Conservation (phyloP, 495 filamentous ascomycete genomes). For the Penicillium bovifimosum region DNA sequence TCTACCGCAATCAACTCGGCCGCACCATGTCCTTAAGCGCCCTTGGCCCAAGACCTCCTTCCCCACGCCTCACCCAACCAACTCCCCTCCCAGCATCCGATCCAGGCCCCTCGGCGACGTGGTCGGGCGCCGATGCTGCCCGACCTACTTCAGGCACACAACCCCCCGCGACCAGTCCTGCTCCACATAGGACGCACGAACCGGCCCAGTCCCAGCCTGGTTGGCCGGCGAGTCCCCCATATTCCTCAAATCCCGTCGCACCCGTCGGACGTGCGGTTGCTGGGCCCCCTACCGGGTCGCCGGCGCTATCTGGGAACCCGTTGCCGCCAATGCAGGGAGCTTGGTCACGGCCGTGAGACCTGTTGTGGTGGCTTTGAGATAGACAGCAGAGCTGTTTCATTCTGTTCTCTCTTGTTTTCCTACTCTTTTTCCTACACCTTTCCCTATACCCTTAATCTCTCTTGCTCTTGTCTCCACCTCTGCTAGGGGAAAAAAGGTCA, state of each 20-base stretch:
- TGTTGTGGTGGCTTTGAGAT: not conserved
- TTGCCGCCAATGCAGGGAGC: slow-evolving; percentile 21
- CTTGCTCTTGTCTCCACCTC: not conserved
- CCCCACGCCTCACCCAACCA: slow-evolving; percentile 25
- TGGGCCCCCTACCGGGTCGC: slow-evolving; percentile 6
- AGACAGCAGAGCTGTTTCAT: not conserved
- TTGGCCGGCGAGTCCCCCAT: slow-evolving; percentile 21
- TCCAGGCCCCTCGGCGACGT: slow-evolving; percentile 3
- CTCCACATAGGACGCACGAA: slow-evolving; percentile 8
- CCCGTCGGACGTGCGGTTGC: slow-evolving; percentile 5
- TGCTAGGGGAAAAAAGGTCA: slow-evolving; percentile 10
- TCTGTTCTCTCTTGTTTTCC: not conserved
- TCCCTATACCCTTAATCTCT: slow-evolving; percentile 4
- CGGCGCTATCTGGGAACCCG: slow-evolving; percentile 14
- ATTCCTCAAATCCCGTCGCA: slow-evolving; percentile 8
- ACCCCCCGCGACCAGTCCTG: not conserved
- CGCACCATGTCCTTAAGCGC: slow-evolving; percentile 44
- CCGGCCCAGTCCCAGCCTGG: slow-evolving; percentile 10
- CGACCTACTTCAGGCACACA: slow-evolving; percentile 7
- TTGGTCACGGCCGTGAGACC: slow-evolving; percentile 16
- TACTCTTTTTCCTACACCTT: not conserved
- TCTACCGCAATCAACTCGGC: slow-evolving; percentile 57
- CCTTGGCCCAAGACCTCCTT: slow-evolving; percentile 38
- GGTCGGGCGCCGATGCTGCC: slow-evolving; percentile 8
- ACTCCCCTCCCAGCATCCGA: slow-evolving; percentile 4